These are phyloP conservation scores for Pseudocercospora macadamiae DNA, from an alignment of 2,329 filamentous ascomycete species.

Conservation along the genomic window DNA sequence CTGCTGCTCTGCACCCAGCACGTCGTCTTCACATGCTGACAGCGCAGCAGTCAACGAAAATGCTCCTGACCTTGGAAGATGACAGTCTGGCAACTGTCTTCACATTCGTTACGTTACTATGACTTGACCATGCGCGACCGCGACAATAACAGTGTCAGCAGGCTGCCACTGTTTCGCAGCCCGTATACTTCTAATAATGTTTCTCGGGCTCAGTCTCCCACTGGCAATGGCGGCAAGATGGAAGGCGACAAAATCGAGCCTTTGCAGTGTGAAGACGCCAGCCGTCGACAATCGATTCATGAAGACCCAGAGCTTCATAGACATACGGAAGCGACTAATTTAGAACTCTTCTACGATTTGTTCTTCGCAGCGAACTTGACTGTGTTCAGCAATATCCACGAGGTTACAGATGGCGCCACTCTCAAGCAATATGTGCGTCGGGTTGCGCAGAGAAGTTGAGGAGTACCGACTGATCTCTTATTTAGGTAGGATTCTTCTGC, in stretches of 20 bases:
- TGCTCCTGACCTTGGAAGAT: not conserved
- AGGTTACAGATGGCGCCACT: conserved; percentile 55
- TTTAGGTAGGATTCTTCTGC: conserved; percentile 54
- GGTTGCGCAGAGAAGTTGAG: not conserved
- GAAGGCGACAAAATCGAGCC: conserved; percentile 1
- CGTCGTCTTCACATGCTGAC: not conserved
- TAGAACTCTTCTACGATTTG: conserved; percentile 63
- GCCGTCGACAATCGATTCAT: conserved; percentile 23
- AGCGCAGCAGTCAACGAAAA: not conserved
- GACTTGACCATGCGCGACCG: not conserved
- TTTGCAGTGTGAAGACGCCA: conserved; percentile 3
- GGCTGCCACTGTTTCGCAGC: conserved; percentile 4
- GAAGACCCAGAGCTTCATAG: conserved; percentile 38
- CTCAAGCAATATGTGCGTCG: conserved; percentile 43
- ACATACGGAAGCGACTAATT: conserved; percentile 56
- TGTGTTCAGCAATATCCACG: conserved; percentile 61
- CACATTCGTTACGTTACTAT: not conserved
- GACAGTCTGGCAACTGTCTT: not conserved
- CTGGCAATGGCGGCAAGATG: not conserved
- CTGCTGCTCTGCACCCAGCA: not conserved
- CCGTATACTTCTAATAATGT: not conserved
- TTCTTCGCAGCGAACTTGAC: conserved; percentile 68
- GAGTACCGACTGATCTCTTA: not conserved
- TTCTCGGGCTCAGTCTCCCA: not conserved
- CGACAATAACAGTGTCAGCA: conserved; percentile 3